phyloP scores from a whole-genome alignment of 768 basidiomycete genomes.

The Kwoniella europaea region DNA sequence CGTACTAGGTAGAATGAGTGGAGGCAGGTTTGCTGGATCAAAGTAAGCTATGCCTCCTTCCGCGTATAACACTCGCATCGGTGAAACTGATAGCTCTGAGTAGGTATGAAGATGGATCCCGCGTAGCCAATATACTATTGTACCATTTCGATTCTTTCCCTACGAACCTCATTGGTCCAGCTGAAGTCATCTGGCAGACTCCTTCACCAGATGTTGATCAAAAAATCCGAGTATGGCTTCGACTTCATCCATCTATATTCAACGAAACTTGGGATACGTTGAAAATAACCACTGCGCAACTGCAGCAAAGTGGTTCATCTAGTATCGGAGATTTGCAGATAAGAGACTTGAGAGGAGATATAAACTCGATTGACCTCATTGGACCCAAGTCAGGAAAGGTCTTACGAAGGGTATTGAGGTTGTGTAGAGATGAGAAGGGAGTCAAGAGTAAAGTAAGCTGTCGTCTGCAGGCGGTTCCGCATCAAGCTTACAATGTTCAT shows the following conservation, averaged over 20 bases:
- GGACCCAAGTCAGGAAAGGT: constrained; percentile 83
- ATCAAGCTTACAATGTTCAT: constrained; percentile 8
- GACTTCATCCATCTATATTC: constrained; percentile 76
- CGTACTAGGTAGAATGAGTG: constrained; percentile 65
- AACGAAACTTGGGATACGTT: constrained; percentile 62
- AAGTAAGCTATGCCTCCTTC: constrained; percentile 37
- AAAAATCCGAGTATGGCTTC: constrained; percentile 67
- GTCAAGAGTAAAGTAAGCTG: constrained; percentile 20
- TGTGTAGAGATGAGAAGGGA: constrained; percentile 41
- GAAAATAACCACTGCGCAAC: constrained; percentile 21
- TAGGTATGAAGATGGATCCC: constrained; percentile 73
- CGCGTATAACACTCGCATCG: background rate
- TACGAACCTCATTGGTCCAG: constrained; percentile 70
- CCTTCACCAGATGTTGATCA: constrained; percentile 54
- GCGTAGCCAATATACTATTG: constrained; percentile 69
- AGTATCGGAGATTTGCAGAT: constrained; percentile 64
- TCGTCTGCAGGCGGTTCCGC: background rate
- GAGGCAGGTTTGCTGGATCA: constrained; percentile 47
- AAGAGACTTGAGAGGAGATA: constrained; percentile 70
- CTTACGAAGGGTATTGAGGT: constrained; percentile 59
- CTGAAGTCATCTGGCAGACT: constrained; percentile 72
- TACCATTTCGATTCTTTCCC: constrained; percentile 73
- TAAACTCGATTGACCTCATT: constrained; percentile 86
- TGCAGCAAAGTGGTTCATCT: constrained; percentile 4
- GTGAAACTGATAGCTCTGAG: too few relatives aligned